These are phyloP conservation scores for Bondarzewia mesenterica DNA, from an alignment of 1,284 basidiomycete genomes.

Conservation along the genomic window DNA sequence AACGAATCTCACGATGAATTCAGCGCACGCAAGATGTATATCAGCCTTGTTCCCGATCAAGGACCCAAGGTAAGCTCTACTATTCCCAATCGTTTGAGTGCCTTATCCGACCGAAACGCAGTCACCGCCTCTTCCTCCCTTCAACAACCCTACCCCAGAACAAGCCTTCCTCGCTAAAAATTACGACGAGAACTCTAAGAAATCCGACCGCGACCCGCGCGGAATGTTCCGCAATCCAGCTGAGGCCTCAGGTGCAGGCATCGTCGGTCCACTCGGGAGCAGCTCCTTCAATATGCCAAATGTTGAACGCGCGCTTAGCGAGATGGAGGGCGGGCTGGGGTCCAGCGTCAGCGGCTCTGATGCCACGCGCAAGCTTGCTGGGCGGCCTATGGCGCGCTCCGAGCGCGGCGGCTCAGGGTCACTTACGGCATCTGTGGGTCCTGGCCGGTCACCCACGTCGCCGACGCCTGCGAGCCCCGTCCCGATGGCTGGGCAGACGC, in stretches of 20 bases:
- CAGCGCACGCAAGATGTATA: conserved; percentile 53
- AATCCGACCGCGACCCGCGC: conserved; percentile 80
- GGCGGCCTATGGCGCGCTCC: background rate
- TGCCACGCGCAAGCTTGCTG: conserved; percentile 16
- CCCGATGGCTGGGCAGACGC: conserved; percentile 49
- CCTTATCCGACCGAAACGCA: conserved; percentile 18
- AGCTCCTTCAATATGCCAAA: conserved; percentile 76
- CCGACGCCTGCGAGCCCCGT: conserved; percentile 37
- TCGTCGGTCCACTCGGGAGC: conserved; percentile 85
- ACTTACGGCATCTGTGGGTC: conserved; percentile 13
- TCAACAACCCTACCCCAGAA: conserved; percentile 75
- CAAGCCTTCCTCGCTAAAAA: conserved; percentile 84
- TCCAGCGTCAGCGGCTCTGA: conserved; percentile 16
- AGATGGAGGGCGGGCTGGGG: conserved; percentile 66
- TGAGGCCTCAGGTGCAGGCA: conserved; percentile 50
- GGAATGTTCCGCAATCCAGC: conserved; percentile 75
- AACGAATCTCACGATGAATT: conserved; percentile 32
- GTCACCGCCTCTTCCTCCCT: conserved; percentile 61
- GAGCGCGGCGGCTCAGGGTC: background rate
- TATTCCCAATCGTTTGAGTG: background rate
- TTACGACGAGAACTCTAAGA: conserved; percentile 84
- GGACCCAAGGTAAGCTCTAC: conserved; percentile 48
- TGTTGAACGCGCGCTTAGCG: conserved; percentile 78
- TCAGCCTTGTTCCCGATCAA: conserved; percentile 61
- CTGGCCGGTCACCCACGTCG: conserved; percentile 24